A percentile compares a stretch with the other conserved stretches of the same genome.
Evolutionary conservation across 1,139 yeast genomes (phyloP).

Genomic region (Hemisphaericaspora lyxosophila): DNA sequence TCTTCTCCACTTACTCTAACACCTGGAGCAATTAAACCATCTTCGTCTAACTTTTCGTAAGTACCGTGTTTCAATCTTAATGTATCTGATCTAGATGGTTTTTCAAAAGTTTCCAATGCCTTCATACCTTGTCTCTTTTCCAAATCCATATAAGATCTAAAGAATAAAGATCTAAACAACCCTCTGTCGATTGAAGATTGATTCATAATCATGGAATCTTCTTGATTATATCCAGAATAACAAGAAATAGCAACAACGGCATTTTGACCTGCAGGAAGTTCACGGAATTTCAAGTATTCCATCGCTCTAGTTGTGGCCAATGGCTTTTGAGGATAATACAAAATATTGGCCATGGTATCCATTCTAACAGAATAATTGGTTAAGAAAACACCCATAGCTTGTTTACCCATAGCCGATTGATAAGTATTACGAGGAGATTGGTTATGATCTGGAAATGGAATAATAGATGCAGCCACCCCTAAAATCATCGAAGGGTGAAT

Average conservation of each 20-base stretch:
- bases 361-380: conserved; percentile 95
- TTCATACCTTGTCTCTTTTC: conserved; percentile 99
- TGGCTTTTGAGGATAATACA: conserved; percentile 98
- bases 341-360: conserved; percentile 99
- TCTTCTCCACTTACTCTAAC: conserved; percentile 98
- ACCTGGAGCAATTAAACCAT: conserved; percentile 97
- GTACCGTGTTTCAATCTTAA: conserved; percentile 96
- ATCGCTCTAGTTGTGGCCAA: conserved; percentile 97
- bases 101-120: conserved; percentile 92
- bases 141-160: conserved; percentile 97
- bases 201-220: conserved; percentile 99
- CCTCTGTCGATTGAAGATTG: conserved; percentile 98
- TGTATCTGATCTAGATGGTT: conserved; percentile 92
- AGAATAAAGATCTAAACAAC: conserved; percentile 88
- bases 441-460: conserved; percentile 99
- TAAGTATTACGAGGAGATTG: conserved; percentile 99
- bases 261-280: conserved; percentile 98
- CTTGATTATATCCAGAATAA: conserved; percentile 98
- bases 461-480: conserved; percentile 97
- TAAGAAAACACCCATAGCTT: conserved; percentile 99
- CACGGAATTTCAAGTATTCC: conserved; percentile 97
- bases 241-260: conserved; percentile 98
- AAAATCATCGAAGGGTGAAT: conserved; percentile 98
- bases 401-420: conserved; percentile 99
- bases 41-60: conserved; percentile 95